A percentile compares a stretch with the other conserved stretches of the same genome.
Conservation (phyloP, 2,329 filamentous ascomycete species). For the Fusarium chlamydosporum region DNA sequence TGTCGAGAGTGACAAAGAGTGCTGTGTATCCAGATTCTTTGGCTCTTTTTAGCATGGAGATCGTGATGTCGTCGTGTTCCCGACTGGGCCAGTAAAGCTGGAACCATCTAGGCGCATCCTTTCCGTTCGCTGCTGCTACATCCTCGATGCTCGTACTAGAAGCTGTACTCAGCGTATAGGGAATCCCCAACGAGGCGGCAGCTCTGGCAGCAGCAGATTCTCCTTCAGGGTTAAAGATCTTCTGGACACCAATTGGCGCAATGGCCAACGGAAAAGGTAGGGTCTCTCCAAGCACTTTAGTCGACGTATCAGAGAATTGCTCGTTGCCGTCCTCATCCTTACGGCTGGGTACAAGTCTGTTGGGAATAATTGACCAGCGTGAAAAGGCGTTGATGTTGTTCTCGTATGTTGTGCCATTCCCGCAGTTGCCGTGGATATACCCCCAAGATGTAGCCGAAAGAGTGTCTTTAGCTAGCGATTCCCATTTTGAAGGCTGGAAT, state of each 20-base stretch:
- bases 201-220: conserved; percentile 16
- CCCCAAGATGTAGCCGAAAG: conserved; percentile 38
- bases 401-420: conserved; percentile 25
- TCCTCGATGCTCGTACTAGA: conserved; percentile 38
- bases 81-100: conserved; percentile 37
- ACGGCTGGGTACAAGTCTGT: conserved; percentile 19
- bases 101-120: conserved; percentile 22
- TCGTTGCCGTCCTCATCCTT: conserved; percentile 29
- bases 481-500: conserved; percentile 25
- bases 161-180: conserved; percentile 25
- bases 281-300: conserved; percentile 21
- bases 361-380: conserved; percentile 20
- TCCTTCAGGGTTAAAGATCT: conserved; percentile 35
- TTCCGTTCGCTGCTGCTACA: conserved; percentile 23
- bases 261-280: conserved; percentile 31
- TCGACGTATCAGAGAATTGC: conserved; percentile 28
- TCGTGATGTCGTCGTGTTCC: conserved; percentile 33
- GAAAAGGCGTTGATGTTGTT: conserved; percentile 29
- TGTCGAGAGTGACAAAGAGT: conserved; percentile 22
- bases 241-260: conserved; percentile 26
- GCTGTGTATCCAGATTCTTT: conserved; percentile 19
- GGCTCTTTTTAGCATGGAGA: conserved; percentile 21
- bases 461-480: conserved; percentile 21
- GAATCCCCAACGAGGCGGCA: conserved; percentile 12
- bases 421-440: conserved; percentile 36